Evolutionary conservation across 805 yeast genomes (phyloP), one percentile per base, ranked within the genome.

Genomic region (Starmerella stellata): DNA sequence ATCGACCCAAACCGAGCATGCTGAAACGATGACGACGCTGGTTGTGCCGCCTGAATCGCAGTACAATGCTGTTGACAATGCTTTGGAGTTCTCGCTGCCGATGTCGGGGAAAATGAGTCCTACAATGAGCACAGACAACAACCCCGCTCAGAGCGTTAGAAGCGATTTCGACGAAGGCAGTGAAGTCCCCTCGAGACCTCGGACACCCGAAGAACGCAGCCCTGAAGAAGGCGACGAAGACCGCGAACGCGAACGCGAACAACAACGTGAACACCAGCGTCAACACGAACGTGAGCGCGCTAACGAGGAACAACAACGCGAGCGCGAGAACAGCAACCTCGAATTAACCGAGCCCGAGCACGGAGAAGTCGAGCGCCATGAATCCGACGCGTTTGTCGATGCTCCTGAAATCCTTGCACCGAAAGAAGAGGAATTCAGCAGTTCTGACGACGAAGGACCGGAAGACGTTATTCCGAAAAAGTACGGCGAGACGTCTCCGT

Each of bases 91-190:
- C 64, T 72, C 66, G 41, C 59, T 64, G 31, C 66, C 66, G 36
- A 48, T 70, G 53, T 60, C 58, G 28, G 64, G 90, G 50, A 79
- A 92, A 2, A 78, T 75, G 42, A 79, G 93, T 0, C 70, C 78
- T 30, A 79, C 95, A 0, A 82, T 95, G 0, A 79, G 93, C 33
- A 92, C 83, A 25, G 87, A 78, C 50, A 85, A 85, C 59, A 83
- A 87, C 55, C 82, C 95, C 2, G 85, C 95, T 0, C 71, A 74
- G 58, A 79, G 93, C 18, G 93, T 82, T 5, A 73, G 94, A 43
- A 93, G 79, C 45, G 94, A 75, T 44, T 56, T 65, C 25, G 63
- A 55, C 9, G 52, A 48, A 37, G 57, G 56, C 11, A 61, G 61
- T 15, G 47, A 52, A 11, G 48, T 8, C 11, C 32, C 16, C 9